Percentiles rank a stretch among this genome's conserved stretches.
phyloP scores from a whole-genome alignment of 352 stramenopile genomes.

The Phytophthora cryptogea region DNA sequence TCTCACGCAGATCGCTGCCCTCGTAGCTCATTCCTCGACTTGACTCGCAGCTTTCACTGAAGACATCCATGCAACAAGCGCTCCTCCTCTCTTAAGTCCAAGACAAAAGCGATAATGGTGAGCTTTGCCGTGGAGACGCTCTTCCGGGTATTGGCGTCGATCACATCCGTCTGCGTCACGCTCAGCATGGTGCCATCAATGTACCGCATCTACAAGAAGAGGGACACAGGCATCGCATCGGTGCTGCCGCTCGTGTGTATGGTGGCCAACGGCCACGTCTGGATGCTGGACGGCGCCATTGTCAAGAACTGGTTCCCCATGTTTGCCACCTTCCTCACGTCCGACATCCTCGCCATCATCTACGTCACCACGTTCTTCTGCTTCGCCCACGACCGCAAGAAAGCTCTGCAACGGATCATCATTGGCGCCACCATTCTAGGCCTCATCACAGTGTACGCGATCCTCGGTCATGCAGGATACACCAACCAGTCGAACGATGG shows the following conservation, averaged over 20 bases:
- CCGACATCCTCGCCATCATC: conserved; percentile 31
- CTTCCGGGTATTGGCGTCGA: conserved; percentile 34
- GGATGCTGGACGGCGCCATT: conserved; percentile 42
- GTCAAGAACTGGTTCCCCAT: conserved; percentile 45
- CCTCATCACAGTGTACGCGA: conserved; percentile 37
- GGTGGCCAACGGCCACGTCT: conserved; percentile 38
- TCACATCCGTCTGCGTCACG: conserved; percentile 37
- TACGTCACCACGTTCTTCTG: conserved; percentile 35
- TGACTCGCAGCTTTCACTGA: neutral
- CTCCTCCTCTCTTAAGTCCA: too few relatives aligned
- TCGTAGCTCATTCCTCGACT: conserved; percentile 12
- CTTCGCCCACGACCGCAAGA: conserved; percentile 35
- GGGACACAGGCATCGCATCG: conserved; percentile 36
- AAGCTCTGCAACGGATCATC: conserved; percentile 24
- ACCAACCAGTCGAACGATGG: conserved; percentile 39
- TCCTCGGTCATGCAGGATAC: conserved; percentile 29
- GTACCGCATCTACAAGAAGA: conserved; percentile 41
- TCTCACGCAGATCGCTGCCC: neutral
- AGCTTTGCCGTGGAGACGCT: conserved; percentile 32
- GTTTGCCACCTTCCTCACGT: conserved; percentile 41
- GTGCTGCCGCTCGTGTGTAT: conserved; percentile 42
- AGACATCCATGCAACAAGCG: too few relatives aligned
- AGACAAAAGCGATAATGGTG: conserved; percentile 11
- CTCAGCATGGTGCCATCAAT: conserved; percentile 41
- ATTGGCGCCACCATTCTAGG: conserved; percentile 20